Evolutionary conservation across 495 filamentous ascomycete genomes (phyloP).

Genomic region (Xylaria cubensis): DNA sequence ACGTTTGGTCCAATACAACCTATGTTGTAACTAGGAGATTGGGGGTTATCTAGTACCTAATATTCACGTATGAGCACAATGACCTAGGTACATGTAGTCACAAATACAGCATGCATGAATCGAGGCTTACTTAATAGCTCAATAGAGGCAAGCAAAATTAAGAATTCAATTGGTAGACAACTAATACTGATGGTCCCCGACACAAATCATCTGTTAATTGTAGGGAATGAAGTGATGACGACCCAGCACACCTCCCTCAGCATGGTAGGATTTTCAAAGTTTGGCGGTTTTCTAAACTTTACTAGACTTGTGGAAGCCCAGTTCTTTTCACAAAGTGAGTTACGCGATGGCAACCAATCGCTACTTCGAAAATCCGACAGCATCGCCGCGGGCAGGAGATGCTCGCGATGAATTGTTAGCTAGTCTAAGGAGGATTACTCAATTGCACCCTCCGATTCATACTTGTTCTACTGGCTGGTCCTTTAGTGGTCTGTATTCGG

Average conservation of each 20-base stretch:
- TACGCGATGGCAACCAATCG: conserved; percentile 25
- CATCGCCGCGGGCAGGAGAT: conserved; percentile 23
- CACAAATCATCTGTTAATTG: not conserved
- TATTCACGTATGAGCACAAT: not conserved
- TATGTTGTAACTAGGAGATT: not conserved
- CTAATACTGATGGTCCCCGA: not conserved
- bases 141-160: not conserved
- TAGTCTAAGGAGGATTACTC: conserved; percentile 31
- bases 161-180: not conserved
- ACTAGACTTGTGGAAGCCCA: not conserved
- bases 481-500: conserved; percentile 61
- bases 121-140: conserved; percentile 17
- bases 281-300: not conserved
- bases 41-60: not conserved
- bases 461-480: conserved; percentile 37
- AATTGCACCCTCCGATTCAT: conserved; percentile 30
- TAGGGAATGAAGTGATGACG: not conserved
- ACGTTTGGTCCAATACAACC: not conserved
- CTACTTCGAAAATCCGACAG: conserved; percentile 27
- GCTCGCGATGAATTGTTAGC: conserved; percentile 28
- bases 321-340: not conserved
- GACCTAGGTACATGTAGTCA: not conserved
- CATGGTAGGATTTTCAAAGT: not conserved
- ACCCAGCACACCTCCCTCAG: not conserved
- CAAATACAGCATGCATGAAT: not conserved